These are phyloP conservation scores for Epichloe elymi DNA, from an alignment of 2,329 filamentous ascomycete genomes.

Conservation along the genomic window DNA sequence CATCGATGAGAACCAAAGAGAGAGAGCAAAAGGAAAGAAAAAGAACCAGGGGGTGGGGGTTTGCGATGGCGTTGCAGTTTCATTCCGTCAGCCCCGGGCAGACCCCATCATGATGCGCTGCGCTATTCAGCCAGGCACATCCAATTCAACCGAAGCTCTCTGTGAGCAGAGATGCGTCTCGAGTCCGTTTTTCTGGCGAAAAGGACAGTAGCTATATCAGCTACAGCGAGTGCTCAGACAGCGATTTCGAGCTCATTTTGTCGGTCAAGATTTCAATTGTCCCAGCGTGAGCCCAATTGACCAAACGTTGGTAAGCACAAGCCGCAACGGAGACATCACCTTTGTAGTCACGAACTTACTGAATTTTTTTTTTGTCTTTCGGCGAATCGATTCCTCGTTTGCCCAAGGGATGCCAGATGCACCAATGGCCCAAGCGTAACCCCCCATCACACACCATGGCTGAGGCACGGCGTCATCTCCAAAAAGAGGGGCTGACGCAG, in stretches of 20 bases:
- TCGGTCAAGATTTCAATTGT: neutral
- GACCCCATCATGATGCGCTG: slow-evolving; percentile 1
- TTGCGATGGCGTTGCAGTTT: slow-evolving; percentile 6
- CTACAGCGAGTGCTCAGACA: too few relatives aligned
- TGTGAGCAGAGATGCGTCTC: neutral
- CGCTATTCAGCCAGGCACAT: neutral
- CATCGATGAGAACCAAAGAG: slow-evolving; percentile 7
- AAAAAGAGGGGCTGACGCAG: slow-evolving; percentile 12
- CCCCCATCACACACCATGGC: slow-evolving; percentile 5
- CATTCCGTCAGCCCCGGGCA: slow-evolving; percentile 7
- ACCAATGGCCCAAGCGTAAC: neutral
- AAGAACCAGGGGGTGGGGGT: neutral
- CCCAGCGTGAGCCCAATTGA: neutral
- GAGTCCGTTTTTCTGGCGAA: too few relatives aligned
- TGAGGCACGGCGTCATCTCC: slow-evolving; percentile 9
- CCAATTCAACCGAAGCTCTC: neutral
- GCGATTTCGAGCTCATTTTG: neutral
- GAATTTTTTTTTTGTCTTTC: neutral
- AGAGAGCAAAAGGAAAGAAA: slow-evolving; percentile 7
- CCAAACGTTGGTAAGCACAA: neutral
- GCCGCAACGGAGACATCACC: neutral
- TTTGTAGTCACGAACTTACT: neutral
- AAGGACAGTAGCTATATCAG: too few relatives aligned
- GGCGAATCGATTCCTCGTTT: neutral
- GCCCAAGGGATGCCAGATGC: slow-evolving; percentile 1